These are phyloP conservation scores for Endothia cerciana DNA, from an alignment of 2,329 filamentous ascomycete genomes.

Conservation along the genomic window DNA sequence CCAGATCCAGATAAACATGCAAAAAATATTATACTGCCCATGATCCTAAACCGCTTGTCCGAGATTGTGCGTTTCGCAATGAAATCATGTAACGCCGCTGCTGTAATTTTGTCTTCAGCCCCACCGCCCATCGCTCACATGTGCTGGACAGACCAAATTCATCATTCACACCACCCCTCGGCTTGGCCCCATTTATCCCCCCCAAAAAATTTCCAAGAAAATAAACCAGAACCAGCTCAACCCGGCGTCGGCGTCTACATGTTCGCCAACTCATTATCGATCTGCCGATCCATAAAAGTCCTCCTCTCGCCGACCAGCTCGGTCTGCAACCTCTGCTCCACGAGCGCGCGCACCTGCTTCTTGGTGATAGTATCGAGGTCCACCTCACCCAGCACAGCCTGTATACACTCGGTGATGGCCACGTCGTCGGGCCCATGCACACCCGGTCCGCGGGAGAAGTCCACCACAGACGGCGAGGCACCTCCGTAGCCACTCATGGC, in stretches of 20 bases:
- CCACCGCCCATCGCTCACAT: constrained; percentile 1
- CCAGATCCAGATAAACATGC: constrained; percentile 8
- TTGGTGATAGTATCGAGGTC: constrained; percentile 98
- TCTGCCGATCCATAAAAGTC: constrained; percentile 88
- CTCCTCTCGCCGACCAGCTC: constrained; percentile 85
- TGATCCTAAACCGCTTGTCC: constrained; percentile 11
- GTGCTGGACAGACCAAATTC: constrained; percentile 6
- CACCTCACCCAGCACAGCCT: constrained; percentile 80
- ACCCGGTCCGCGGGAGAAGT: constrained; percentile 59
- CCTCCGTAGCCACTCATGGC: constrained; percentile 51
- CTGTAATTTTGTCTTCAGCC: not conserved
- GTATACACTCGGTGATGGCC: constrained; percentile 82
- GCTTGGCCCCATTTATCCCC: not conserved
- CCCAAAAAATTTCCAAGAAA: not conserved
- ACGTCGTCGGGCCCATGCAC: constrained; percentile 72
- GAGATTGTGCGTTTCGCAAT: constrained; percentile 11
- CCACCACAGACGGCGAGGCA: constrained; percentile 53
- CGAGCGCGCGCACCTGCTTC: constrained; percentile 90
- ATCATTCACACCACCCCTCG: not conserved
- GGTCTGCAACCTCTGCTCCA: constrained; percentile 91
- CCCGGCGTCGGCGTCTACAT: constrained; percentile 67
- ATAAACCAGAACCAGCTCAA: no score
- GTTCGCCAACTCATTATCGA: constrained; percentile 89
- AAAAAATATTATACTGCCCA: constrained; percentile 13
- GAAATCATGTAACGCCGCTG: constrained; percentile 20